Evolutionary conservation across 768 basidiomycete species (phyloP).

Genomic region (Calocybe gangraenosa): DNA sequence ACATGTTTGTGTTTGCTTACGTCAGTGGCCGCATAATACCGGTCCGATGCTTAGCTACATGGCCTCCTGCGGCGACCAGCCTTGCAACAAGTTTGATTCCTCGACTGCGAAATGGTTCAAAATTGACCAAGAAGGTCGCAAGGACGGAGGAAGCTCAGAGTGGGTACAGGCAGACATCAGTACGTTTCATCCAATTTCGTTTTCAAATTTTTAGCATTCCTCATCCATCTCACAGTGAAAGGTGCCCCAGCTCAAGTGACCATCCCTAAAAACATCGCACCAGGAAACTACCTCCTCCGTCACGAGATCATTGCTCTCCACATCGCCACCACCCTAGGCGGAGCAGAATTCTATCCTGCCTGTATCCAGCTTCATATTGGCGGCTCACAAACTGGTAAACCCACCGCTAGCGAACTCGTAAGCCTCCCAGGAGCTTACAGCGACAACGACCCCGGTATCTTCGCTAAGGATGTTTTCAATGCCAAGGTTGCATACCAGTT

Average conservation of each 20-base stretch:
- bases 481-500: slow-evolving; percentile 31
- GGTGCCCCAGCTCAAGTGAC: slow-evolving; percentile 37
- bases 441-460: slow-evolving; percentile 69
- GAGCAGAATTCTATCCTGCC: slow-evolving; percentile 79
- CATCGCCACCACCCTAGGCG: slow-evolving; percentile 47
- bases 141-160: slow-evolving; percentile 23
- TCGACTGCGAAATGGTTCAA: slow-evolving; percentile 71
- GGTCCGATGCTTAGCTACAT: slow-evolving; percentile 77
- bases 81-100: slow-evolving; percentile 59
- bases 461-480: slow-evolving; percentile 45
- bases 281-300: slow-evolving; percentile 73
- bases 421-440: slow-evolving; percentile 70
- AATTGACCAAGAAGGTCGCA: slow-evolving; percentile 49
- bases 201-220: background rate
- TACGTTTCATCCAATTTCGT: slow-evolving; percentile 25
- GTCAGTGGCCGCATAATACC: slow-evolving; percentile 48
- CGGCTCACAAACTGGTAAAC: slow-evolving; percentile 49
- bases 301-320: slow-evolving; percentile 82
- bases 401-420: slow-evolving; percentile 48
- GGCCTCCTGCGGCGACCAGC: slow-evolving; percentile 52
- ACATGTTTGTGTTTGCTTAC: background rate
- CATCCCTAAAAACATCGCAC: slow-evolving; percentile 47
- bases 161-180: slow-evolving; percentile 57
- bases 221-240: slow-evolving; percentile 24
- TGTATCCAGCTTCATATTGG: slow-evolving; percentile 58